A percentile compares a stretch with the other conserved stretches of the same genome.
phyloP scores from a whole-genome alignment of 805 yeast species.

The Pichia scutulata region DNA sequence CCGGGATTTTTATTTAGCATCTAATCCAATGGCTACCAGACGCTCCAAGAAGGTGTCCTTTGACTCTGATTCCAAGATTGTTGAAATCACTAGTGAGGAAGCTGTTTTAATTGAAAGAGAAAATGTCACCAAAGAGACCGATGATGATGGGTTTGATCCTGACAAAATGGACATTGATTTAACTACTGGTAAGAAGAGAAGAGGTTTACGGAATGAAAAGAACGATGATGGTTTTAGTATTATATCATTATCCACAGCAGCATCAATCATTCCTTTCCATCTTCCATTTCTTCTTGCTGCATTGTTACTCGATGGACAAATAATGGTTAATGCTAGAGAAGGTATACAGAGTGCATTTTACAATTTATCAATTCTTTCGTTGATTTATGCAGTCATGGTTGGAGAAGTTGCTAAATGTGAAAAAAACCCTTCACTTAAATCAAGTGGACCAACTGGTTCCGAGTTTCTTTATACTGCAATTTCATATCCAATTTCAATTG shows the following conservation, averaged over 20 bases:
- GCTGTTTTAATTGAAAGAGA: not conserved
- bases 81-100: slow-evolving; percentile 9
- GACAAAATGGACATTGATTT: slow-evolving; percentile 12
- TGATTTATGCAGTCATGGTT: slow-evolving; percentile 11
- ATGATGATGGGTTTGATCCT: slow-evolving; percentile 9
- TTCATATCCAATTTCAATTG: slow-evolving; percentile 11
- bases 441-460: slow-evolving; percentile 14
- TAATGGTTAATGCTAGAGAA: slow-evolving; percentile 23
- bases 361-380: slow-evolving; percentile 5
- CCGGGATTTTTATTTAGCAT: not conserved
- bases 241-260: slow-evolving; percentile 9
- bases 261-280: slow-evolving; percentile 27
- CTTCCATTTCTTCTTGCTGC: slow-evolving; percentile 19
- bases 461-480: slow-evolving; percentile 12
- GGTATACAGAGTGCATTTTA: slow-evolving; percentile 11
- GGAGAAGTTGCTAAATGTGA: slow-evolving; percentile 24
- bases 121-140: not conserved
- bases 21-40: slow-evolving; percentile 3
- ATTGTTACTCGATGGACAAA: slow-evolving; percentile 27
- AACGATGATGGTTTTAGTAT: not conserved
- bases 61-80: slow-evolving; percentile 7
- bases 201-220: not conserved
- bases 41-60: slow-evolving; percentile 12
- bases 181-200: slow-evolving; percentile 11
- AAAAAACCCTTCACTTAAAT: slow-evolving; percentile 7